phyloP scores from a whole-genome alignment of 2,329 filamentous ascomycete species.

The Colletotrichum sp. region DNA sequence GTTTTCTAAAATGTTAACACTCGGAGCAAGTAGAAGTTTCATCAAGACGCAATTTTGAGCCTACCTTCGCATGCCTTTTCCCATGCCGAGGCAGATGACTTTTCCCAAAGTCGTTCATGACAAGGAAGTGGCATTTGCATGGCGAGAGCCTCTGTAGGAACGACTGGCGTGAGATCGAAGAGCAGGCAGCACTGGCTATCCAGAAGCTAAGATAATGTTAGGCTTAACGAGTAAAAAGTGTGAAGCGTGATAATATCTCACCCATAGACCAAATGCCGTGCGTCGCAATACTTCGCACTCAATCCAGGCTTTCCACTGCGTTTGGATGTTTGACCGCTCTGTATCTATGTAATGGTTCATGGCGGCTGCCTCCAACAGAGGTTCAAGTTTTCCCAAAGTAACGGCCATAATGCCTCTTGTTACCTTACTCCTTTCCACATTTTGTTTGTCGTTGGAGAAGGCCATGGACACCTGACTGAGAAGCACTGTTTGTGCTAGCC shows the following conservation, averaged over 20 bases:
- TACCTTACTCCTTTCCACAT: not conserved
- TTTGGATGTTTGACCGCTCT: not conserved
- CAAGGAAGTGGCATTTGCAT: not conserved
- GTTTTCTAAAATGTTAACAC: not conserved
- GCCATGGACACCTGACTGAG: not conserved
- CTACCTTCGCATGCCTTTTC: not conserved
- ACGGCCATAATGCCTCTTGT: not conserved
- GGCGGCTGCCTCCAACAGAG: not conserved
- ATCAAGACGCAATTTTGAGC: not conserved
- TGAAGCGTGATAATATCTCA: not conserved
- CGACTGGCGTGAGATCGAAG: not conserved
- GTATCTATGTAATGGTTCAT: rapidly evolving
- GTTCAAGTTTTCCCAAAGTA: not conserved
- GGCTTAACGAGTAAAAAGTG: not conserved
- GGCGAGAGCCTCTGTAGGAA: not conserved
- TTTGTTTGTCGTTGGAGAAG: not conserved
- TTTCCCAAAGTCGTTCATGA: not conserved
- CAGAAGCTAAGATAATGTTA: not conserved
- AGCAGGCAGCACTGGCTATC: not conserved
- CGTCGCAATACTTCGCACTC: not conserved
- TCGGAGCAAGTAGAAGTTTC: not conserved
- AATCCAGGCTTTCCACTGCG: not conserved
- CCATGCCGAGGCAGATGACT: not conserved
- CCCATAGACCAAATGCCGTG: not conserved
- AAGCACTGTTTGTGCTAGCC: not conserved